A percentile compares a stretch with the other conserved stretches of the same genome.
These are phyloP conservation scores for Talaromyces nanjingensis DNA, from an alignment of 495 filamentous ascomycete genomes.

Conservation along the genomic window DNA sequence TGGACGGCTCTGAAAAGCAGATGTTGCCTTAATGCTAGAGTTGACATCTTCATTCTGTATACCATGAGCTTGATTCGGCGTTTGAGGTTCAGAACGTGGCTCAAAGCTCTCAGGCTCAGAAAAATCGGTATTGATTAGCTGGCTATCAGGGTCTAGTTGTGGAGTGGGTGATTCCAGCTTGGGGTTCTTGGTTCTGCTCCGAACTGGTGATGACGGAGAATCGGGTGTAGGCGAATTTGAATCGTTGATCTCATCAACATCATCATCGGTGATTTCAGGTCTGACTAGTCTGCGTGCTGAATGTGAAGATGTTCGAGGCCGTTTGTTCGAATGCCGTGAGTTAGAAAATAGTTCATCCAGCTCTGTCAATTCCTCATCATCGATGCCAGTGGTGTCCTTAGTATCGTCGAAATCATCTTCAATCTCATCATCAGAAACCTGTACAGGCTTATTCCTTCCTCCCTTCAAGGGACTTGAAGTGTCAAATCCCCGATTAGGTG, in stretches of 20 bases:
- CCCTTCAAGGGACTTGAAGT: background rate
- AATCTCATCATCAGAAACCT: conserved; percentile 2
- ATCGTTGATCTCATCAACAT: background rate
- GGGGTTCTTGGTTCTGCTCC: background rate
- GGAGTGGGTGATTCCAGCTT: background rate
- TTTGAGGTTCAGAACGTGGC: background rate
- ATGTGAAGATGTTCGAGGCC: background rate
- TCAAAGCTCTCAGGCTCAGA: background rate
- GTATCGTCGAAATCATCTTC: conserved; percentile 1
- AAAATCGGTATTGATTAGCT: background rate
- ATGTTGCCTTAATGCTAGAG: background rate
- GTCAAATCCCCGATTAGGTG: background rate
- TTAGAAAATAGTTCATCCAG: background rate
- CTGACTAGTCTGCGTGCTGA: background rate
- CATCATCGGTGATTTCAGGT: background rate
- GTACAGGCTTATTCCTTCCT: background rate
- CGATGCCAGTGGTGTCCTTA: background rate
- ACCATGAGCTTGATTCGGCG: background rate
- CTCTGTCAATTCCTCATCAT: background rate
- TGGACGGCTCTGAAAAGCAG: conserved; percentile 1
- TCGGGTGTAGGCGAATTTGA: background rate
- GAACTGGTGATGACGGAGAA: background rate
- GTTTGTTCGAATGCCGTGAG: background rate
- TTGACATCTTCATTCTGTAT: background rate
- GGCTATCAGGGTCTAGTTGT: background rate